A percentile compares a stretch with the other conserved stretches of the same genome.
Conservation (phyloP, 208 protist species). For the Spongospora subterranea region DNA sequence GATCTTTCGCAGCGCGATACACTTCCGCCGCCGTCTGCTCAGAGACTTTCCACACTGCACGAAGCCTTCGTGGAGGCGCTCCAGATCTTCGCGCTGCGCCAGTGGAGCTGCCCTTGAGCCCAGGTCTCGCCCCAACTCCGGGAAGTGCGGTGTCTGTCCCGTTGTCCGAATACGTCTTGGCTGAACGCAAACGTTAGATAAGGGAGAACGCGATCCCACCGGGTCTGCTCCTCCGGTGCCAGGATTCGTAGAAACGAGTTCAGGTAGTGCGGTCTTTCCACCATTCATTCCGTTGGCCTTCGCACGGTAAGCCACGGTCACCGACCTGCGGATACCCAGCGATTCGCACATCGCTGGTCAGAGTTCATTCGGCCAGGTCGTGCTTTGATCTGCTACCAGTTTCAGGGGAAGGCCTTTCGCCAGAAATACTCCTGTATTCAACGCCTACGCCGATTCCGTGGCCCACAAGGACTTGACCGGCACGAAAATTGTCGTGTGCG, state of each 20-base stretch:
- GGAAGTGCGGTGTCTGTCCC: conserved; percentile 19
- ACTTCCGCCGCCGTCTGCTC: neutral
- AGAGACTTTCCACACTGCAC: neutral
- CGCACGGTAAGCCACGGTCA: conserved; percentile 20
- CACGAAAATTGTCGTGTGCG: conserved; percentile 12
- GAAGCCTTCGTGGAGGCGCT: neutral
- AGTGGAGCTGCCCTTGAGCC: neutral
- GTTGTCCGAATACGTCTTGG: conserved; percentile 1
- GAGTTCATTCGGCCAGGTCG: neutral
- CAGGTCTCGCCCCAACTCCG: conserved; percentile 25
- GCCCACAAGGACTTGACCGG: neutral
- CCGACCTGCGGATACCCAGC: neutral
- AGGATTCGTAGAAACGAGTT: conserved; percentile 9
- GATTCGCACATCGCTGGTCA: neutral
- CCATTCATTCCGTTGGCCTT: conserved; percentile 16
- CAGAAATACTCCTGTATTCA: neutral
- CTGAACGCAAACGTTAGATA: conserved; percentile 19
- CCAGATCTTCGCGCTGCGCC: neutral
- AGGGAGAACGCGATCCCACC: neutral
- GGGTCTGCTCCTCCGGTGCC: neutral
- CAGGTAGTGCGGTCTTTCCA: conserved; percentile 29
- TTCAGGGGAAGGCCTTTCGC: neutral
- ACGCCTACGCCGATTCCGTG: neutral
- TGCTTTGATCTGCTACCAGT: conserved; percentile 7
- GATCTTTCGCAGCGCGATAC: neutral